Evolutionary conservation across 1,139 yeast genomes (phyloP).

Genomic region (Geotrichum klebahnii): DNA sequence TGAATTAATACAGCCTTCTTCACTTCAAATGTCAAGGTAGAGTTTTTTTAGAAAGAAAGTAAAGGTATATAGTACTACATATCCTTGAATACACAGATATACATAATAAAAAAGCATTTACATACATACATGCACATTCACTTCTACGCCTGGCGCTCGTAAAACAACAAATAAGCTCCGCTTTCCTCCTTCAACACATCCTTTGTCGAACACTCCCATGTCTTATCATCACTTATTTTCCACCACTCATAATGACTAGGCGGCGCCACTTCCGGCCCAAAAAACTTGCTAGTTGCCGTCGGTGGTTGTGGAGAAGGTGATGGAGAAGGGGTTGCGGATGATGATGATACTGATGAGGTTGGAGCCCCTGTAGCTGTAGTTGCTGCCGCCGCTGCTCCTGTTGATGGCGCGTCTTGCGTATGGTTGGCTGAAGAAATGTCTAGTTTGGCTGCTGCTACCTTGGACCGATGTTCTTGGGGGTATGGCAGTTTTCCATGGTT

Average conservation of each 20-base stretch:
- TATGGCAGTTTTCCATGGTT: constrained; percentile 10
- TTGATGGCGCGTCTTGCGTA: too few relatives aligned
- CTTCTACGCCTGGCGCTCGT: constrained; percentile 44
- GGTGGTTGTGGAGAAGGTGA: constrained; percentile 6
- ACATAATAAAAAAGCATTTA: too few relatives aligned
- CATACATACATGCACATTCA: background rate
- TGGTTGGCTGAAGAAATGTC: constrained; percentile 1
- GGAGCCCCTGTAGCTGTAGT: background rate
- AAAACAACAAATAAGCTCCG: constrained; percentile 79
- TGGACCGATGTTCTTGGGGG: constrained; percentile 4
- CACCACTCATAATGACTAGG: constrained; percentile 55
- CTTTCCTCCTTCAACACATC: constrained; percentile 65
- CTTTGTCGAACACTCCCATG: constrained; percentile 57
- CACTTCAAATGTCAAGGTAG: too few relatives aligned
- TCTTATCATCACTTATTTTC: constrained; percentile 75
- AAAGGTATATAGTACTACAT: too few relatives aligned
- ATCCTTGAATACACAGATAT: too few relatives aligned
- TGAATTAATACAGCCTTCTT: too few relatives aligned
- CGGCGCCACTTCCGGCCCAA: constrained; percentile 21
- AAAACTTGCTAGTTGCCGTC: constrained; percentile 1
- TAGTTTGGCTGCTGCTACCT: constrained; percentile 2
- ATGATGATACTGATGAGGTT: too few relatives aligned
- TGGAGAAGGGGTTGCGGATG: background rate
- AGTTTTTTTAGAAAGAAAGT: too few relatives aligned
- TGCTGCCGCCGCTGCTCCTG: constrained; percentile 2